Base-by-base conservation (phyloP, 495 filamentous ascomycete genomes). In the Penicillium salamii region DNA sequence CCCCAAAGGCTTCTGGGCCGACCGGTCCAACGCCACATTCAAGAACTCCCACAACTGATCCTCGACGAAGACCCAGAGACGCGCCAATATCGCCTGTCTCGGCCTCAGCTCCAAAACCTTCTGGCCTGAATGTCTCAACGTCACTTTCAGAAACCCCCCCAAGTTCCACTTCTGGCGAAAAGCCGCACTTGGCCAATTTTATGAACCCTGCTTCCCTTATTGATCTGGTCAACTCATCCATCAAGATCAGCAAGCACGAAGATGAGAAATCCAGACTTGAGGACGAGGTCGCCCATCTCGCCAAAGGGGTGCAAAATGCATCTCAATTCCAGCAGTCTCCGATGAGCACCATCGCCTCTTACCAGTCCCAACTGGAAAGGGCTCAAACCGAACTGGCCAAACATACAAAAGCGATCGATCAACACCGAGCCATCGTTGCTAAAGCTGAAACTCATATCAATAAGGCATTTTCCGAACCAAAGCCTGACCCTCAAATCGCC, bases 231-330 rank as follows among this genome's bases (percentile, higher is more conserved):
- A 58, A 57, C 20, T 52, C 57, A 8, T 48, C 58, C 2, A 49
- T 59, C 1, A 36, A 32, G 6, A 23, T 43, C 18, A 43, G 45
- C 14, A 44, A 49, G 7, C 38, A 26, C 18, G 38, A 52, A 20
- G 45, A 52, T 21, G 61, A 67, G 23, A 61, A 53, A 29, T 57
- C 65, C 14, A 52, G 38, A 13, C 20, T 69, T 2, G 35, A 65
- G 21, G 63, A 63, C 34, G 49, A 42, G 21, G 55, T 51, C 19
- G 51, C 35, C 12, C 46, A 45, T 3, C 57, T 59, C 6, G 38
- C 49, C 11, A 53, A 41, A 1, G 32, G 58, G 1, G 20, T 62
- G 7, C 42, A 50, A n/a, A 62, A 46, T 37, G 66, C 66, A 3
- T 60, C 46, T 14, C 51, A 56, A 4, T 21, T 37, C 4, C 42